Evolutionary conservation across 164 flowering plant species (phyloP), one percentile per base, ranked within the genome.

Genomic region (Akebia trifoliata): DNA sequence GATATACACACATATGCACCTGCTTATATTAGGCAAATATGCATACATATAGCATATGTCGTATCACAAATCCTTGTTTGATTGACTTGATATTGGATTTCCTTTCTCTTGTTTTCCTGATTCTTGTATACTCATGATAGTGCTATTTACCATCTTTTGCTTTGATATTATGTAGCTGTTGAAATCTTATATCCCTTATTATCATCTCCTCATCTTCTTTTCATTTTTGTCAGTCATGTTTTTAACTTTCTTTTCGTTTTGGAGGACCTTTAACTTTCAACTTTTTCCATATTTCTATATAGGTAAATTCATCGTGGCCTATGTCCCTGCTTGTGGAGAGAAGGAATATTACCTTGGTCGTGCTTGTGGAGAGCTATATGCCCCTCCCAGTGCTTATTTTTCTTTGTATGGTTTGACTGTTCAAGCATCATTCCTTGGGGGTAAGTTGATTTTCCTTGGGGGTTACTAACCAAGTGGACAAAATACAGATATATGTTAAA

Each of bases 321-420:
- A 79, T 65, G 68, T 68, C 59, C 87, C 91, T 54, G 74, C 69
- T 30, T 89, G 90, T 62, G 80, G 81, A 54, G 93, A 82, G 69
- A 92, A 92, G 69, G 98, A 92, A 64, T 92, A 89, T 71, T 92
- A 85, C 70, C 78, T 92, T 58, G 98, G 80, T 22, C 74, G 82
- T 78, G 95, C 95, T 38, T 92, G 96, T 67, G 86, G 81, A 28
- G 94, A 89, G 73, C 71, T 92, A 15, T 92, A 87, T 76, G 80
- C 79, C 17, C 98, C 98, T 40, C 98, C 98, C 39, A 82, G 93
- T 74, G 96, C 93, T 24, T 92, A 92, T 71, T 75, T 85, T 73
- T 68, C 78, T 35, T 64, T 89, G 58, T 85, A 84, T 72, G 98
- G 98, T 42, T 75, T 92, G 70, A 60, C 85, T 36, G 94, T 84